Percentiles rank a stretch among this genome's conserved stretches.
Evolutionary conservation across 495 filamentous ascomycete species (phyloP).

Genomic region (Talaromyces nanjingensis): DNA sequence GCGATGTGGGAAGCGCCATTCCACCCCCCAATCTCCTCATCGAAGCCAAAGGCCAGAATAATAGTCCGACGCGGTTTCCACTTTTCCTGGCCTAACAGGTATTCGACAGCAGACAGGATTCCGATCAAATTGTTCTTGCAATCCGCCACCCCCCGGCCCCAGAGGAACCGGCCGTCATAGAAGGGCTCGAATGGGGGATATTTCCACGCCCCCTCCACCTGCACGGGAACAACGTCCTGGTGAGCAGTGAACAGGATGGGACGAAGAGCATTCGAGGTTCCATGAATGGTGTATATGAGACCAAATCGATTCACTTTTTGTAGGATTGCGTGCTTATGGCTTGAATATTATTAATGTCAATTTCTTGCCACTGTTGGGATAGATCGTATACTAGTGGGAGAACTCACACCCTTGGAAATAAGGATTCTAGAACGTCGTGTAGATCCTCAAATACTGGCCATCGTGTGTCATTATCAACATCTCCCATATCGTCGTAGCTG

Average conservation of each 20-base stretch:
- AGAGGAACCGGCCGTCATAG: conserved; percentile 62
- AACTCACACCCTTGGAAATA: conserved; percentile 17
- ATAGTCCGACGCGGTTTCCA: conserved; percentile 56
- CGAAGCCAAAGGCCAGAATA: conserved; percentile 61
- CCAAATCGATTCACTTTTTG: conserved; percentile 50
- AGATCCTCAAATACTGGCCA: conserved; percentile 10
- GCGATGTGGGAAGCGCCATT: conserved; percentile 13
- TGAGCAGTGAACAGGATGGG: conserved; percentile 66
- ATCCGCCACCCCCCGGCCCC: conserved; percentile 58
- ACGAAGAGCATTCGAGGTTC: conserved; percentile 47
- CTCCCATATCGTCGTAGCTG: conserved; percentile 11
- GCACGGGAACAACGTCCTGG: conserved; percentile 68
- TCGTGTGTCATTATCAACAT: conserved; percentile 10
- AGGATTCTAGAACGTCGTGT: conserved; percentile 8
- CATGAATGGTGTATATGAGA: conserved; percentile 60
- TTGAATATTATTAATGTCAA: neutral
- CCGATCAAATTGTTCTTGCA: conserved; percentile 68
- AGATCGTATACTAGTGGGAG: neutral
- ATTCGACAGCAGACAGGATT: conserved; percentile 55
- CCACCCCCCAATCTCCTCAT: conserved; percentile 60
- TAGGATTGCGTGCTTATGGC: neutral
- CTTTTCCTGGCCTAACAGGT: conserved; percentile 46
- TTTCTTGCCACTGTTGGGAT: neutral
- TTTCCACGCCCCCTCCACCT: conserved; percentile 55
- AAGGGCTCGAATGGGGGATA: conserved; percentile 55